phyloP scores from a whole-genome alignment of 169 alveolate genomes.

The Plasmodium ovale region DNA sequence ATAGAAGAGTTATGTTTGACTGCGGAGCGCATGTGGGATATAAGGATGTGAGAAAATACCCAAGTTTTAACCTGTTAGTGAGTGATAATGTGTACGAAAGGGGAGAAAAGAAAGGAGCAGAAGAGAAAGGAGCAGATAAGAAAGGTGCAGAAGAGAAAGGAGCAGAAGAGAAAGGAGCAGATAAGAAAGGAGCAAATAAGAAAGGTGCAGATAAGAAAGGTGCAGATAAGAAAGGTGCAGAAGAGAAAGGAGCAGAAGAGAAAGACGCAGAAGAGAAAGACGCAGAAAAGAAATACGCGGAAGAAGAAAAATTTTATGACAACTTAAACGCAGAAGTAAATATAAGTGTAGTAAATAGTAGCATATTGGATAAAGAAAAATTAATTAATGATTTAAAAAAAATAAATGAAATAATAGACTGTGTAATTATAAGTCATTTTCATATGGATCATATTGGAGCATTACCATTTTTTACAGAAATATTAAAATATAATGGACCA shows the following conservation, averaged over 20 bases:
- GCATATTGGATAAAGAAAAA: constrained; percentile 41
- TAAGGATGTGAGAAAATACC: constrained; percentile 95
- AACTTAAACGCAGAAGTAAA: constrained; percentile 38
- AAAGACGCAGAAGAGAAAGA: background rate
- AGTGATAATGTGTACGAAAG: constrained; percentile 1
- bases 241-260: background rate
- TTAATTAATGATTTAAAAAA: constrained; percentile 53
- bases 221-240: background rate
- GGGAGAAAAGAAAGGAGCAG: constrained; percentile 1
- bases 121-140: background rate
- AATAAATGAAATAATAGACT: constrained; percentile 88
- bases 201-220: background rate
- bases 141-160: background rate
- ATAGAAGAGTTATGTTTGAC: constrained; percentile 95
- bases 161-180: background rate
- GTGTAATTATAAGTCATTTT: constrained; percentile 96
- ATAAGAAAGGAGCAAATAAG: no score
- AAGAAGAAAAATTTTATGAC: constrained; percentile 16
- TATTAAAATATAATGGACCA: constrained; percentile 93
- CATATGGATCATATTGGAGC: constrained; percentile 99
- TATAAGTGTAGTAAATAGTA: constrained; percentile 69
- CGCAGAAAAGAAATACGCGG: background rate
- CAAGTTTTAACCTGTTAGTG: constrained; percentile 90
- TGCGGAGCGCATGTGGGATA: constrained; percentile 98
- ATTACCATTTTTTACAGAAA: constrained; percentile 97